These are phyloP conservation scores for Mortierella sp. DNA, from an alignment of 371 early-diverging fungal genomes.

Conservation along the genomic window DNA sequence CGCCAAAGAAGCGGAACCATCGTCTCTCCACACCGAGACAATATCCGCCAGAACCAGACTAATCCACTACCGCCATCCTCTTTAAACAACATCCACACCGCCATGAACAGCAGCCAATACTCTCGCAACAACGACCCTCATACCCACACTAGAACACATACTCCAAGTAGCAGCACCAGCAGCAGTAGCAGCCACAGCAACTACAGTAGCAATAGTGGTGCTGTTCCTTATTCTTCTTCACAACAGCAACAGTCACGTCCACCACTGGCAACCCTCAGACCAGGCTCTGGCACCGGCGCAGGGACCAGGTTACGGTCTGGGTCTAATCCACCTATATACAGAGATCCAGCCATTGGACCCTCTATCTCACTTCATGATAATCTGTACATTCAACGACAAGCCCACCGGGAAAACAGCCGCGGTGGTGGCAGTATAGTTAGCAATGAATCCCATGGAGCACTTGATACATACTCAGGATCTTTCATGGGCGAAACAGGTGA, in stretches of 20 bases:
- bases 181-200: slow-evolving; percentile 2
- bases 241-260: slow-evolving; percentile 42
- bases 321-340: slow-evolving; percentile 29
- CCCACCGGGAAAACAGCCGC: slow-evolving; percentile 8
- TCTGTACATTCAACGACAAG: slow-evolving; percentile 17
- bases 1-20: slow-evolving; percentile 40
- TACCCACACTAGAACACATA: background rate
- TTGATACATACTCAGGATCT: slow-evolving; percentile 7
- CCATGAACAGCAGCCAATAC: background rate
- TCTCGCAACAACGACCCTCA: slow-evolving; percentile 3
- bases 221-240: slow-evolving; percentile 12
- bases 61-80: slow-evolving; percentile 13
- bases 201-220: background rate
- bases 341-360: slow-evolving; percentile 11
- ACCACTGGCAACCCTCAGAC: slow-evolving; percentile 15
- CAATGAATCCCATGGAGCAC: background rate
- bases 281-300: slow-evolving; percentile 11
- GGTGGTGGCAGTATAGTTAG: slow-evolving; percentile 3
- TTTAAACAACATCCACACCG: background rate
- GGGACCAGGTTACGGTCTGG: slow-evolving; percentile 40
- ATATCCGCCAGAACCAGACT: slow-evolving; percentile 4
- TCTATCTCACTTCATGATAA: background rate
- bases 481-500: slow-evolving; percentile 13
- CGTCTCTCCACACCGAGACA: slow-evolving; percentile 9
- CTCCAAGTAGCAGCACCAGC: slow-evolving; percentile 2